Conservation (phyloP, 805 yeast species). For the Teunomyces aglyptinius region DNA sequence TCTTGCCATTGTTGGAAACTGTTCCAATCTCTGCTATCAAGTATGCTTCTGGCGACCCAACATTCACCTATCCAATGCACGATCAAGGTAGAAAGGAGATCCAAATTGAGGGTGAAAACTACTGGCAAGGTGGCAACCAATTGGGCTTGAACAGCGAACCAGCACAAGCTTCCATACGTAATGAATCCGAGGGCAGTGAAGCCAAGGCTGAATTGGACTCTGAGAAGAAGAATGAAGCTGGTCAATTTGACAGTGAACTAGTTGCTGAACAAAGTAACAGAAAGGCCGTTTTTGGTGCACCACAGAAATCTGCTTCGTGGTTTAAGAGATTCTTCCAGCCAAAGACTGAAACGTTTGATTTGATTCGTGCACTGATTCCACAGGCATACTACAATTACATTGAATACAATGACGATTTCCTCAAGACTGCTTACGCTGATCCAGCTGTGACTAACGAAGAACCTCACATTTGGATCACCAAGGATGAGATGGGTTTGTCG, state of each 20-base stretch:
- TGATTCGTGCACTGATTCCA: constrained; percentile 46
- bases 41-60: constrained; percentile 43
- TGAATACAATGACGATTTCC: constrained; percentile 40
- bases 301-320: constrained; percentile 26
- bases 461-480: constrained; percentile 71
- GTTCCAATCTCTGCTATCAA: constrained; percentile 68
- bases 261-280: constrained; percentile 4
- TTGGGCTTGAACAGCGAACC: constrained; percentile 29
- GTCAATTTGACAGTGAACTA: background rate
- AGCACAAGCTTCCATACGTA: constrained; percentile 6
- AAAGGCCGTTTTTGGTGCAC: constrained; percentile 13
- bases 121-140: constrained; percentile 45
- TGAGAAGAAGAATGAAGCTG: constrained; percentile 7
- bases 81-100: constrained; percentile 68
- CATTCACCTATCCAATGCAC: constrained; percentile 52
- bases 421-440: constrained; percentile 47
- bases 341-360: constrained; percentile 44
- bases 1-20: constrained; percentile 61
- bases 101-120: constrained; percentile 48
- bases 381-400: constrained; percentile 37
- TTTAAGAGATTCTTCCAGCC: constrained; percentile 47
- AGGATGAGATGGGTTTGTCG: constrained; percentile 66
- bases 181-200: constrained; percentile 3
- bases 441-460: constrained; percentile 56
- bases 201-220: constrained; percentile 7